Percentiles rank a stretch among this genome's conserved stretches.
phyloP scores from a whole-genome alignment of 768 basidiomycete species.

The Leccinum subgranulosum region DNA sequence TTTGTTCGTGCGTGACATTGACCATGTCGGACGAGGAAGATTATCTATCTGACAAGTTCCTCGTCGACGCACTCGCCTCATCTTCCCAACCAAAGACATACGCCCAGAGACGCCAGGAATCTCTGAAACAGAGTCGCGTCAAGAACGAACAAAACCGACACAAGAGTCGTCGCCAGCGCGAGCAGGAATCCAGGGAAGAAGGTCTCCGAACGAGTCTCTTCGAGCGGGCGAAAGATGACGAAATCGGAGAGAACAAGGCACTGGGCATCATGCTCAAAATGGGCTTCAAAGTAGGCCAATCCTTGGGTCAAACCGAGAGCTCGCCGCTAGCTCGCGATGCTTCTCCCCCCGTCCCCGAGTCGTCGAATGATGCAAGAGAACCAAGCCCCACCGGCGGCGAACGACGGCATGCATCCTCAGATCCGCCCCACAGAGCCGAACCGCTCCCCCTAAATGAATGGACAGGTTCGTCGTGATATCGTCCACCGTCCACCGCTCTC shows the following conservation, averaged over 20 bases:
- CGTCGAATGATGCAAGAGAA: constrained; percentile 3
- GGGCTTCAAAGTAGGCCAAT: constrained; percentile 86
- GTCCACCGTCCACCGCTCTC: not conserved
- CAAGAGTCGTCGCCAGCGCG: constrained; percentile 63
- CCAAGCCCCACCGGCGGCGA: not conserved
- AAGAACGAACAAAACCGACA: constrained; percentile 66
- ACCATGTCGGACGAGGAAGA: constrained; percentile 75
- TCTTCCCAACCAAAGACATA: constrained; percentile 58
- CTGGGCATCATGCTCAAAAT: constrained; percentile 91
- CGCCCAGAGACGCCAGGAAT: constrained; percentile 65
- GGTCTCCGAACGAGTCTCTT: constrained; percentile 80
- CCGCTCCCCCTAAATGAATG: constrained; percentile 79
- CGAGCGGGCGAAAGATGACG: constrained; percentile 60
- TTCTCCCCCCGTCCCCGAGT: not conserved
- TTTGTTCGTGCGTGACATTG: constrained; percentile 20
- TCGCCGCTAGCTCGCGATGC: not conserved
- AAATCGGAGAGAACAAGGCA: constrained; percentile 60
- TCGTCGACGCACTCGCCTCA: constrained; percentile 39
- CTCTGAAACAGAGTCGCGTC: constrained; percentile 48
- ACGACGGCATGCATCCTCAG: not conserved
- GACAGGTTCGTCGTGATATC: constrained; percentile 54
- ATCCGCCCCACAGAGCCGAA: constrained; percentile 48
- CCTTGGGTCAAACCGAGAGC: constrained; percentile 50
- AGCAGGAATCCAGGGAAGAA: constrained; percentile 72
- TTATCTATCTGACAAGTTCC: constrained; percentile 87